Evolutionary conservation across 805 yeast species (phyloP).

Genomic region (Barnettozyma populi): DNA sequence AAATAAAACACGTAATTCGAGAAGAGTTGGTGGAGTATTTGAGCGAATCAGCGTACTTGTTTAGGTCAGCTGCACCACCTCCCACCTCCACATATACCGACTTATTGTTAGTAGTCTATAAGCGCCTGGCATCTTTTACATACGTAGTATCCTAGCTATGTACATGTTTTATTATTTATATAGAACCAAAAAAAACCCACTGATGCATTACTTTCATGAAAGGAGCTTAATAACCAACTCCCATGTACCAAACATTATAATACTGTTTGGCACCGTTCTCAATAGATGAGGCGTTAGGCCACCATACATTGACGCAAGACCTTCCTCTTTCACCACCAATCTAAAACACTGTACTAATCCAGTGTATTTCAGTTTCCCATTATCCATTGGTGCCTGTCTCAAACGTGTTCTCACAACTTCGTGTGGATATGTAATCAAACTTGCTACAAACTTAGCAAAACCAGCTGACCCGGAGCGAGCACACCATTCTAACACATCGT

Average conservation of each 20-base stretch:
- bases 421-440: constrained; percentile 91
- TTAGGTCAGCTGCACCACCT: no score
- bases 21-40: no score
- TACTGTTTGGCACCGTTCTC: constrained; percentile 96
- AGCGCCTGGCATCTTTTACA: no score
- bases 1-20: no score
- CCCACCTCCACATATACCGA: no score
- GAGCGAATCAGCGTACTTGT: no score
- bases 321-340: constrained; percentile 86
- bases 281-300: constrained; percentile 95
- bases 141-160: background rate
- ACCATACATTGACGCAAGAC: constrained; percentile 89
- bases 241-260: constrained; percentile 99
- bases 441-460: constrained; percentile 88
- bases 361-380: constrained; percentile 80
- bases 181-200: background rate
- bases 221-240: constrained; percentile 68
- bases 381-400: constrained; percentile 85
- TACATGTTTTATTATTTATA: background rate
- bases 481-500: constrained; percentile 79
- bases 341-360: constrained; percentile 86
- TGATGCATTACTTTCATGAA: constrained; percentile 26
- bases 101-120: no score
- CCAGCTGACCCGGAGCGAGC: constrained; percentile 98
- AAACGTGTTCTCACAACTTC: constrained; percentile 94